A percentile compares a stretch with the other conserved stretches of the same genome.
These are phyloP conservation scores for Eutypella sp. DNA, from an alignment of 2,329 filamentous ascomycete genomes.

Conservation along the genomic window DNA sequence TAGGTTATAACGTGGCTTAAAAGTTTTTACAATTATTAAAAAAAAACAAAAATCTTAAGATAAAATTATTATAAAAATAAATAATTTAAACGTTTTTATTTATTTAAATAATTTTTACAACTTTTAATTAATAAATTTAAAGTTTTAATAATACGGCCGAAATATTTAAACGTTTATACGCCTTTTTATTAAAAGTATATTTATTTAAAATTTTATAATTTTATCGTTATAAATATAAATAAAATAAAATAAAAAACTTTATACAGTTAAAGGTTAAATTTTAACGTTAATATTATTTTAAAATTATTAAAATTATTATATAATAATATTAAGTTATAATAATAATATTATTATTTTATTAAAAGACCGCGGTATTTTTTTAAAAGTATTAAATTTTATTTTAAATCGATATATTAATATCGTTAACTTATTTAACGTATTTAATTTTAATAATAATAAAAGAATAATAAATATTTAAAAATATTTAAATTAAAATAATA, in stretches of 20 bases:
- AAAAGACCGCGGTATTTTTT: no score
- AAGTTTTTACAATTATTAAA: background rate
- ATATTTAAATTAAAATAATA: background rate
- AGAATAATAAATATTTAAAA: background rate
- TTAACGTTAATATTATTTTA: background rate
- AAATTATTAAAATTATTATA: background rate
- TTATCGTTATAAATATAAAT: background rate
- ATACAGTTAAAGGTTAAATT: background rate
- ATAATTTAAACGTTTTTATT: background rate
- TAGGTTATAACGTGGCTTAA: background rate
- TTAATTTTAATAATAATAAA: background rate
- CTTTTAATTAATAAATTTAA: background rate
- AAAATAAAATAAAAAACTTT: background rate
- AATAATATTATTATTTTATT: background rate
- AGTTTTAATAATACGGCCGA: no score
- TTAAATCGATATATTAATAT: background rate
- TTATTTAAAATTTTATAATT: background rate
- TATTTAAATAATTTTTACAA: background rate
- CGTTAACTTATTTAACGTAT: background rate
- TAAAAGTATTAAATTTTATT: background rate
- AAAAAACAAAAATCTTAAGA: background rate
- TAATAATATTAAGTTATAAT: background rate
- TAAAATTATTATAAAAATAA: background rate
- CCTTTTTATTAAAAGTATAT: background rate
- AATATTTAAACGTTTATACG: background rate